Base-by-base conservation (phyloP, 345 rosid species). In the Eucalyptus pauciflora region DNA sequence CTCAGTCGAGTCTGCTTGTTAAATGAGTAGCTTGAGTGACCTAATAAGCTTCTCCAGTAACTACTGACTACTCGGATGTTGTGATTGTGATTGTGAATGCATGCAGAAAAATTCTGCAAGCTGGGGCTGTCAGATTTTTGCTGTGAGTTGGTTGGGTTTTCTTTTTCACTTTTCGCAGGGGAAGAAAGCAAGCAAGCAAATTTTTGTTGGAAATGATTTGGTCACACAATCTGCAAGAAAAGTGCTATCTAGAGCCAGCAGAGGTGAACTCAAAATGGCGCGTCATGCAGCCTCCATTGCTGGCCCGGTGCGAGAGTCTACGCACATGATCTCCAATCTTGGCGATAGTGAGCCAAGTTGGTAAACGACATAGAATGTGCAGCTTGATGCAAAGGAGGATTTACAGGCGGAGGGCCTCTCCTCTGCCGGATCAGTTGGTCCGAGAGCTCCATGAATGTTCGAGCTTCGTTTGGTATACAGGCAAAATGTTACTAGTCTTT, bases 241-340 rank as follows among this genome's bases (percentile, higher is more conserved):
- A 76, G 46, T 76, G 83, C 83, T 37, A 18, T 37, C 83, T 18
- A 76, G 48, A 76, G 27, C 45, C 2, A 37, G 7, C 83, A 20
- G 83, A 71, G 5, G 46, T 10, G 46, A 71, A 71, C 46, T 37
- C 46, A 3, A 71, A 71, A 37, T 76, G 43, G 46, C 2, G 83
- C 13, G 3, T 37, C 43, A 24, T 11, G 15, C 24, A 10, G 83
- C 83, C 83, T 76, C 83, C 83, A 20, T 76, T 3, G 83, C 5
- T 4, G 46, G 46, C 83, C 13, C 7, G 83, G 15, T 37, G 48
- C 83, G 13, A 76, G 46, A 2, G 2, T 20, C 48, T 20, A 5
- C 8, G 4, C 48, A 3, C 27, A 22, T 27, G 46, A 37, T 76
- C 43, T 0, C 83, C 3, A 0, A 71, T 76, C 2, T 20, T 0